Evolutionary conservation across 352 stramenopile species (phyloP).

Genomic region (Globisporangium spinosum): DNA sequence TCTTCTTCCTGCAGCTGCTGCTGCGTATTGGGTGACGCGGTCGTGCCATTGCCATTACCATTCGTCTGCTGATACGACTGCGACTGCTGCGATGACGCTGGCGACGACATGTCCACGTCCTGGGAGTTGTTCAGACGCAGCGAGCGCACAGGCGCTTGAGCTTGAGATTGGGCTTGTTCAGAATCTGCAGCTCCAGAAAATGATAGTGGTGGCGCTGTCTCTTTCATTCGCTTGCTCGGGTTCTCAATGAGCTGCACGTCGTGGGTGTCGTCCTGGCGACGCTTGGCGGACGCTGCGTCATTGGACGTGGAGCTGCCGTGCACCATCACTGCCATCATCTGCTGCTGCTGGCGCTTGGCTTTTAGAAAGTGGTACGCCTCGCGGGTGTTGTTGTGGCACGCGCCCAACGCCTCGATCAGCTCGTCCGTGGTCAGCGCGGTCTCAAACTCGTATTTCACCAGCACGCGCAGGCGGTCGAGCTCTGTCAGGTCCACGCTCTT

Average conservation of each 20-base stretch:
- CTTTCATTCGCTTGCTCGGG: conserved; percentile 5
- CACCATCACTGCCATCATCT: not conserved
- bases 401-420: conserved; percentile 38
- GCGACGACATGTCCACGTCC: conserved; percentile 8
- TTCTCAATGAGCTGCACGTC: conserved; percentile 11
- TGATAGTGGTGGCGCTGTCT: conserved; percentile 6
- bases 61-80: not conserved
- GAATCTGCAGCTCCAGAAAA: not conserved
- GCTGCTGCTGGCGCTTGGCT: conserved; percentile 23
- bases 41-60: not conserved
- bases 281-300: conserved; percentile 11
- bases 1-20: not conserved
- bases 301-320: not conserved
- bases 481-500: conserved; percentile 31
- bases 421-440: conserved; percentile 39
- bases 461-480: conserved; percentile 53
- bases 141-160: not conserved
- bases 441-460: conserved; percentile 64
- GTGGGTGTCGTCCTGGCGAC: conserved; percentile 1
- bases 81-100: not conserved
- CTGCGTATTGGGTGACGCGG: not conserved
- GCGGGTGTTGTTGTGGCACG: conserved; percentile 37
- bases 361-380: conserved; percentile 58
- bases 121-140: conserved; percentile 14
- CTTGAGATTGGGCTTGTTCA: not conserved